Base-by-base conservation (phyloP, 1,284 basidiomycete genomes). In the Malassezia brasiliensis region DNA sequence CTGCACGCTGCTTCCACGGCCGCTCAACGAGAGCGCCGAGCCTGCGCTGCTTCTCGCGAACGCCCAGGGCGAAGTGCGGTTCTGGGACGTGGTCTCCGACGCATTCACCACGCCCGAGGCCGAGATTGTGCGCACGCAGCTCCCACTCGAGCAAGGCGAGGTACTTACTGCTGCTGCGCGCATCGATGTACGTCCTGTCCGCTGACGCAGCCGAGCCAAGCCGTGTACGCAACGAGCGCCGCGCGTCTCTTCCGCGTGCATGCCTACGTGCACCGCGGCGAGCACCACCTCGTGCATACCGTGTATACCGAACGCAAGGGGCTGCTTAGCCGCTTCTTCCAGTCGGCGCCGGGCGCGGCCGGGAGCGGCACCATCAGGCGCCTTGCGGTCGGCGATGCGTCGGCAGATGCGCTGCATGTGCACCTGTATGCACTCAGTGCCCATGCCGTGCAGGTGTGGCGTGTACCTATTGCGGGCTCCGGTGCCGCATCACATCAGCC, bases 401-500 rank as follows among this genome's bases (percentile, higher is more conserved):
- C 56, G 5, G 51, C 51, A 12, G 55, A 41, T 28, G 60, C 60
- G 32, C 58, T 57, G 17, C 56, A 56, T 12, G 40, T 60, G 14
- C 62, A 62, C 10, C 59, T 72, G 5, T 65, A 65, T 30, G 70
- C 69, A 20, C 55, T 69, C 34, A 63, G 69, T 19, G 55, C 54
- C 7, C 61, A 59, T 42, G 60, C 54, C 25, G 40, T 74, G 14
- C 72, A 74, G 34, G 62, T 64, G 36, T 75, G 74, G 74, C 60
- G 65, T 37, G 53, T 74, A 17, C 61, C 64, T 14, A 59, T 69
- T 6, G 59, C 64, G 12, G 64, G 64, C 2, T 60, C 58, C 14
- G 68, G 70, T 36, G 48, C 73, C 20, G n/a, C 67, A 8, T 64
- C 61, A 19, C 69, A 75, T 52, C 64, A 72, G 42, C 62, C 65